Conservation (phyloP, 257 asterid genomes). For the Anisodus tanguticus region DNA sequence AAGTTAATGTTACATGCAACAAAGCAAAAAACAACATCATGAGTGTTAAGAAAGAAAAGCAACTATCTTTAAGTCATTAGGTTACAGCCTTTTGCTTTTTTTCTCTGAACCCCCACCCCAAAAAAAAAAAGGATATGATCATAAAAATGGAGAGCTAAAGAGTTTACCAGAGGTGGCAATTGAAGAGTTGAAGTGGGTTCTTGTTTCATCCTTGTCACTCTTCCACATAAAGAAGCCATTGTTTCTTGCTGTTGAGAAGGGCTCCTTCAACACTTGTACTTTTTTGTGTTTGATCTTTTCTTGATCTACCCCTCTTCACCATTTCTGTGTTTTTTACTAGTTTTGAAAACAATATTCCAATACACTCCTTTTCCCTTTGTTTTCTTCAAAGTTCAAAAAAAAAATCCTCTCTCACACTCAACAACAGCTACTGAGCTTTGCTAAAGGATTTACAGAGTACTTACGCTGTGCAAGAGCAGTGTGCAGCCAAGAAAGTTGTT, state of each 20-base stretch:
- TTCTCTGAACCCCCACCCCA: neutral
- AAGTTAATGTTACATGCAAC: no score
- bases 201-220: neutral
- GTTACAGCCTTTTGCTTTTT: neutral
- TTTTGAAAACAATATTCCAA: no score
- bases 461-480: neutral
- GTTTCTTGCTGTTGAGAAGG: neutral
- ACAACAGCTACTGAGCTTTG: neutral
- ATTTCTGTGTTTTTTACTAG: neutral
- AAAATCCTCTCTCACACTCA: neutral
- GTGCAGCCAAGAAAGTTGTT: conserved; percentile 14
- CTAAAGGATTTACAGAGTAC: neutral
- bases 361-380: neutral
- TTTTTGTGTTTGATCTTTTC: neutral
- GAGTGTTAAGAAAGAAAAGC: neutral
- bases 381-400: neutral
- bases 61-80: neutral
- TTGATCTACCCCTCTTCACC: neutral
- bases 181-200: neutral
- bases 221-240: neutral
- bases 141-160: neutral
- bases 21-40: neutral
- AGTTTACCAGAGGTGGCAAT: conserved; percentile 8
- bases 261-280: neutral
- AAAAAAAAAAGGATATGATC: neutral